Evolutionary conservation across 257 asterid genomes (phyloP).

Genomic region (Coffea canephora): DNA sequence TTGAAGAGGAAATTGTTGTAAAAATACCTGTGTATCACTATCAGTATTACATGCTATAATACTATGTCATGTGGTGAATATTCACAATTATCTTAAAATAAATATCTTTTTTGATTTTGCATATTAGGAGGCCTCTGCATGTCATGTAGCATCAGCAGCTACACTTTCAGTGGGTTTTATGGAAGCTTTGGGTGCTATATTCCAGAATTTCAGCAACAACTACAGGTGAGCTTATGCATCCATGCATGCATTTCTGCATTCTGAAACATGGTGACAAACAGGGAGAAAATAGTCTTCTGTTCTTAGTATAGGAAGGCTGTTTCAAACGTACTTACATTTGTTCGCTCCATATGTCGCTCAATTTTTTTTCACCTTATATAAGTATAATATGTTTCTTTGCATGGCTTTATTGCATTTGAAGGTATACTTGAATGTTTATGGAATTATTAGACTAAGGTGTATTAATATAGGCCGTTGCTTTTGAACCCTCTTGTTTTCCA

Average conservation of each 20-base stretch:
- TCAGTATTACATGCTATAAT: too few species aligned
- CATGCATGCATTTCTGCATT: background rate
- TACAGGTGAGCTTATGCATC: conserved; percentile 48
- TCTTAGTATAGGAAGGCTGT: background rate
- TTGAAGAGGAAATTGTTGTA: background rate
- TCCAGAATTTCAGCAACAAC: conserved; percentile 68
- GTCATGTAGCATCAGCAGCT: conserved; percentile 97
- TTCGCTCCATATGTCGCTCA: background rate
- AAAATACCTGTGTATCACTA: background rate
- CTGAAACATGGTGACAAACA: background rate
- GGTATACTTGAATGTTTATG: background rate
- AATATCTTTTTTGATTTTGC: background rate
- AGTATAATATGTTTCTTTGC: background rate
- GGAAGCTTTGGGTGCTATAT: conserved; percentile 77
- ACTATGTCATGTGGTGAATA: background rate
- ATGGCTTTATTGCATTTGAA: background rate
- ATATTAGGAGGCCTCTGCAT: conserved; percentile 74
- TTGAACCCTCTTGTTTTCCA: background rate
- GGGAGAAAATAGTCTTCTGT: background rate
- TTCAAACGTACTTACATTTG: background rate
- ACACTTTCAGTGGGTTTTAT: conserved; percentile 92
- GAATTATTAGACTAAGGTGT: background rate
- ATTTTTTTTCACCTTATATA: too few species aligned
- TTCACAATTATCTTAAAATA: background rate
- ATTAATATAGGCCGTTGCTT: too few species aligned